Evolutionary conservation across 1,284 basidiomycete genomes (phyloP).

Genomic region (Microbotryum scabiosae): DNA sequence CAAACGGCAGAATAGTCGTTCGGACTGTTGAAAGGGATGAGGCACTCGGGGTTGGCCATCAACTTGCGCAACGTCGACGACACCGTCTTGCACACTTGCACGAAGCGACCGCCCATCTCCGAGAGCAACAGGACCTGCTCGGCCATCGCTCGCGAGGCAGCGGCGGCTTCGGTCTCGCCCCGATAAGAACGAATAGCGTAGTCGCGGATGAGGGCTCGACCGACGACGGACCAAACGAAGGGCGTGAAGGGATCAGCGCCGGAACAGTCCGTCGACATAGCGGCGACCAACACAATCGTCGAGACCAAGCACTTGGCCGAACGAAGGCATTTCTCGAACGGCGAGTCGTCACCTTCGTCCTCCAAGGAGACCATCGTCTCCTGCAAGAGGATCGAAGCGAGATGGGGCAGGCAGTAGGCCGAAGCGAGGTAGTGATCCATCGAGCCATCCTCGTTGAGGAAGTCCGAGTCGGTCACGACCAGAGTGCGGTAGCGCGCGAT

Average conservation of each 20-base stretch:
- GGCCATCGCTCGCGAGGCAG: constrained; percentile 6
- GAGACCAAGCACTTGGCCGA: constrained; percentile 28
- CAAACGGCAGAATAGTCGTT: too few relatives aligned
- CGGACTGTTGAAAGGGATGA: too few relatives aligned
- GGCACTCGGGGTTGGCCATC: too few relatives aligned
- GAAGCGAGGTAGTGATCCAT: constrained; percentile 23
- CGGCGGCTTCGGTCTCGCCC: constrained; percentile 16
- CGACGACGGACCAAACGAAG: constrained; percentile 21
- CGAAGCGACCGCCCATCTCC: not conserved
- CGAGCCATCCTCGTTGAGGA: constrained; percentile 13
- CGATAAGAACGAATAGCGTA: constrained; percentile 17
- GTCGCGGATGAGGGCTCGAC: constrained; percentile 26
- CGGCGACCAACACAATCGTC: constrained; percentile 8
- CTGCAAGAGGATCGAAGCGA: constrained; percentile 28
- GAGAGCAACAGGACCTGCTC: constrained; percentile 23
- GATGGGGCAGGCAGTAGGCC: constrained; percentile 28
- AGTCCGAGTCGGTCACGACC: constrained; percentile 10
- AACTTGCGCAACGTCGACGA: too few relatives aligned
- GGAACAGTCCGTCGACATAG: too few relatives aligned
- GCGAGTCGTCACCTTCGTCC: constrained; percentile 16
- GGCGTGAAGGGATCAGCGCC: constrained; percentile 16
- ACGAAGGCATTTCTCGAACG: constrained; percentile 13
- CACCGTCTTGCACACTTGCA: too few relatives aligned
- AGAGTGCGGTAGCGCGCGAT: constrained; percentile 21
- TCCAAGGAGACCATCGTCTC: constrained; percentile 19